Conservation (phyloP, 2,329 filamentous ascomycete species). For the Penicillium sp. region DNA sequence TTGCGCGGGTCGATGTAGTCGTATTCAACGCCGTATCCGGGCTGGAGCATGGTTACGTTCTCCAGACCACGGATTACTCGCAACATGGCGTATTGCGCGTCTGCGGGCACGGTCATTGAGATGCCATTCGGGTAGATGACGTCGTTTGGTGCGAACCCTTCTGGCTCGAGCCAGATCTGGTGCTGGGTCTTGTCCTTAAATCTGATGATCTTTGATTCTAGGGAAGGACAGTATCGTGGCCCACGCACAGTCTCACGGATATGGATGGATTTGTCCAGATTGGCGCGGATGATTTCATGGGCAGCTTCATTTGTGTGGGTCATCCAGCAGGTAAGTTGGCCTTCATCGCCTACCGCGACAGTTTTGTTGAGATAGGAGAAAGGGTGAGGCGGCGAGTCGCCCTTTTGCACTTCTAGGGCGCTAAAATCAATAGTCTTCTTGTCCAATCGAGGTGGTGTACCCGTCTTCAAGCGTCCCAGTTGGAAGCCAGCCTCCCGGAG, state of each 20-base stretch:
- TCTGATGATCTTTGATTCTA: conserved; percentile 89
- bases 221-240: conserved; percentile 89
- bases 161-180: conserved; percentile 94
- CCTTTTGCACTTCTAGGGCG: conserved; percentile 67
- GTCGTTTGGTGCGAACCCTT: conserved; percentile 80
- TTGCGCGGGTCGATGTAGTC: conserved; percentile 95
- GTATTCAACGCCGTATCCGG: conserved; percentile 96
- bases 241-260: conserved; percentile 94
- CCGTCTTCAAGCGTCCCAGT: conserved; percentile 88
- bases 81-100: conserved; percentile 81
- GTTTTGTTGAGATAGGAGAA: conserved; percentile 86
- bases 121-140: conserved; percentile 95
- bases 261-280: conserved; percentile 94
- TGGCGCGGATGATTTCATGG: conserved; percentile 79
- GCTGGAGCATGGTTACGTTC: conserved; percentile 85
- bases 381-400: conserved; percentile 80
- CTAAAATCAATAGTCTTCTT: conserved; percentile 77
- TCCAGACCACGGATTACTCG: conserved; percentile 85
- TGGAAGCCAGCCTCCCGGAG: conserved; percentile 83
- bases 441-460: conserved; percentile 85
- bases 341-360: conserved; percentile 66
- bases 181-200: conserved; percentile 79
- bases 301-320: conserved; percentile 82
- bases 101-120: conserved; percentile 91
- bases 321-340: conserved; percentile 81